Percentiles rank a stretch among this genome's conserved stretches.
Evolutionary conservation across 2,329 filamentous ascomycete genomes (phyloP).

Genomic region (Fusarium sp.): DNA sequence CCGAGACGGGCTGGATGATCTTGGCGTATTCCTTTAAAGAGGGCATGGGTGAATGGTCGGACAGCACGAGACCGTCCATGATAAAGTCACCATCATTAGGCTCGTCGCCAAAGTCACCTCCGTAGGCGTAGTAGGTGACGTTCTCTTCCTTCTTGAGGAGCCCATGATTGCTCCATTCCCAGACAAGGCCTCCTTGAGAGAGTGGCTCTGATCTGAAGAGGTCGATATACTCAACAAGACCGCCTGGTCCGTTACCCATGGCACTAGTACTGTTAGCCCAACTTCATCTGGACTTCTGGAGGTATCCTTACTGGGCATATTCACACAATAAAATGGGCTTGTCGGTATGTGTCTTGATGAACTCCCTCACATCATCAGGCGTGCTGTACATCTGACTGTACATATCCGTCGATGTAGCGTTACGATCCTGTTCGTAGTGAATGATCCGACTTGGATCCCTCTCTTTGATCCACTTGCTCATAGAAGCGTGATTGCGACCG

Average conservation of each 20-base stretch:
- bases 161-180: conserved; percentile 72
- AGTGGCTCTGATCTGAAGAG: conserved; percentile 66
- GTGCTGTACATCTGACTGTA: conserved; percentile 74
- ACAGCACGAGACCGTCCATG: conserved; percentile 62
- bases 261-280: conserved; percentile 51
- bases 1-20: conserved; percentile 19
- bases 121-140: conserved; percentile 57
- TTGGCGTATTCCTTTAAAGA: conserved; percentile 27
- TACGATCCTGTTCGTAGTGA: conserved; percentile 73
- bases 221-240: conserved; percentile 74
- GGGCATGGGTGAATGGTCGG: conserved; percentile 22
- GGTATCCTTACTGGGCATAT: conserved; percentile 54
- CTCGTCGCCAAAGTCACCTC: conserved; percentile 70
- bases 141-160: conserved; percentile 14
- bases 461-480: conserved; percentile 72
- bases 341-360: neutral
- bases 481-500: conserved; percentile 73
- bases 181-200: conserved; percentile 72
- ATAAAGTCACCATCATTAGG: conserved; percentile 71
- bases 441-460: conserved; percentile 67
- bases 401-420: conserved; percentile 70
- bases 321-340: conserved; percentile 71
- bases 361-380: conserved; percentile 50
- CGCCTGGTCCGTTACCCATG: conserved; percentile 79
- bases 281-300: accelerated